Base-by-base conservation (phyloP, 2,329 filamentous ascomycete genomes). In the Sordariomycetes sp. region DNA sequence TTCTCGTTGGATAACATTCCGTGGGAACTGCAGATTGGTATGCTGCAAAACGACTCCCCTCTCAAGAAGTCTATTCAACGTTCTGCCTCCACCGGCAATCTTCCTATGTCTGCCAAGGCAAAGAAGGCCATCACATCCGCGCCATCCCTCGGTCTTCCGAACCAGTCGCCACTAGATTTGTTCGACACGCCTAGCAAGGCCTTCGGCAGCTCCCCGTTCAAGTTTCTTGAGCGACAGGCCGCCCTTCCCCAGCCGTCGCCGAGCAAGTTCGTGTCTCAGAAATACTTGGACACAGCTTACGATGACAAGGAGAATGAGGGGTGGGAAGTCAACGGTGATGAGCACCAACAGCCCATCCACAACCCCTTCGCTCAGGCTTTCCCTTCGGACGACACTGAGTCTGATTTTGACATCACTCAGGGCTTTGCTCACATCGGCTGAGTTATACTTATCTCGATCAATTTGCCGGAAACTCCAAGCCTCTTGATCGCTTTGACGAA, bases 391-490 rank as follows among this genome's bases (percentile, higher is more conserved):
- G 25, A 28, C 5, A n/a, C n/a, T n/a, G 25, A 16, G 8, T 28
- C 25, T 14, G 25, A 28, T 2, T 68, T 86, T 33, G 82, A 87
- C 46, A 79, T 87, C 43, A 69, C 83, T 30, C 78, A 84, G 49
- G 81, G 81, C 8, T 87, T 86, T 47, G 75, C 81, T 51, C 82
- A 79, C 60, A 86, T 87, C 50, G 82, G 82, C 30, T 61, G n/a
- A 28, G 14, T 16, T 10, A n/a, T 8, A 16, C 25, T n/a, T 15
- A 8, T 28, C 8, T 28, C 17, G 3, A 28, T n/a, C n/a, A n/a
- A n/a, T n/a, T n/a, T n/a, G n/a, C n/a, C n/a, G n/a, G n/a, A n/a
- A n/a, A n/a, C n/a, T n/a, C n/a, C n/a, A n/a, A n/a, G n/a, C n/a
- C n/a, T n/a, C n/a, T n/a, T n/a, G n/a, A n/a, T n/a, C n/a, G n/a